Evolutionary conservation across 1,284 basidiomycete genomes (phyloP), one percentile per base, ranked within the genome.

Genomic region (Phellopilus nigrolimitatus): DNA sequence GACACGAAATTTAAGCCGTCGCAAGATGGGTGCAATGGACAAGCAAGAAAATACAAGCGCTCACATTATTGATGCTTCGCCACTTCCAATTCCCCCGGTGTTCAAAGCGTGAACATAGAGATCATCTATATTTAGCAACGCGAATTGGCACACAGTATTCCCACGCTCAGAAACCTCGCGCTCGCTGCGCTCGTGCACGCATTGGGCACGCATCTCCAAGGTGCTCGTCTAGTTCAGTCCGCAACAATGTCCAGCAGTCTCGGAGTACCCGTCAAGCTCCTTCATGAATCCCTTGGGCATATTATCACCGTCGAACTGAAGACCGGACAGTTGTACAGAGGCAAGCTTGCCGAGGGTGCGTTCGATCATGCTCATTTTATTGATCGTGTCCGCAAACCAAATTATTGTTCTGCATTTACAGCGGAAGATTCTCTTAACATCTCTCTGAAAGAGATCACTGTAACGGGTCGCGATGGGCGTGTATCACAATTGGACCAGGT

Each of bases 401-500:
- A 45, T 60, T 46, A 37, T 57, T 49, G 42, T 57, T 50, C 51
- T 30, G 36, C 36, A 38, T 53, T 36, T 44, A 53, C 69, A 99
- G 97, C 97, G 59, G 97, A 99, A 71, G 97, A 99, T 68, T 97
- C 95, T 65, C 76, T 99, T 47, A 99, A 99, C 72, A 94, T 99
- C 64, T 93, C 95, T 1, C 69, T 99, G 60, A 94, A 85, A 68
- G 93, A 98, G 58, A 97, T 99, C 64, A 98, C 95, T 19, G 97
- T 98, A 21, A 99, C 97, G 9, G 93, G 91, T 50, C 84, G 95
- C 53, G 97, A 99, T 75, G 97, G 97, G 42, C 91, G 97, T 64
- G 93, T 99, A 38, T 95, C 95, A n/a, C 97, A 99, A 68, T 78
- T 99, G 50, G 95, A 99, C 74, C 95, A 97, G 70, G 95, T 98